phyloP scores from a whole-genome alignment of 768 basidiomycete genomes.

The Terana coerulea region DNA sequence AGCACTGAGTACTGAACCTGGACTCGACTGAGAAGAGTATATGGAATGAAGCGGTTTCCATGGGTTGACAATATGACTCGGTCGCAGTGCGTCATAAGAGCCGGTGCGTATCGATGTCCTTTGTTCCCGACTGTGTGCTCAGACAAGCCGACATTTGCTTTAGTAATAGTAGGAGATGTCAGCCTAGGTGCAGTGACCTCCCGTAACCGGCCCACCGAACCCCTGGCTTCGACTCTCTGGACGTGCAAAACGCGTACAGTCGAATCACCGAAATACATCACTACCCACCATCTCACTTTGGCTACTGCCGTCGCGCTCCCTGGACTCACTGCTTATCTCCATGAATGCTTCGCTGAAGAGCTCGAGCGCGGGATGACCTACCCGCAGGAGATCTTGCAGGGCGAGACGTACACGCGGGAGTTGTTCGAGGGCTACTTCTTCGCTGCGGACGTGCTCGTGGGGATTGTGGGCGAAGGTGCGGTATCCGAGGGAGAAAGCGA shows the following conservation, averaged over 20 bases:
- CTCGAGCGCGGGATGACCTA: constrained; percentile 78
- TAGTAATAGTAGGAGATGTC: too few species aligned
- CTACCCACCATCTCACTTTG: constrained; percentile 36
- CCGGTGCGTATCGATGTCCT: too few species aligned
- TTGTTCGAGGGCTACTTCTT: constrained; percentile 77
- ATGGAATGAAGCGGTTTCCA: too few species aligned
- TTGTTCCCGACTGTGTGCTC: too few species aligned
- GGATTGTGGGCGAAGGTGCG: constrained; percentile 34
- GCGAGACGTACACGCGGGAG: constrained; percentile 36
- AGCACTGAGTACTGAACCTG: too few species aligned
- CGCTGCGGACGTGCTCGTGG: constrained; percentile 71
- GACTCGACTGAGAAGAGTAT: too few species aligned
- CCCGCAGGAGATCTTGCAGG: constrained; percentile 69
- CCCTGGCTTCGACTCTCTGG: constrained; percentile 50
- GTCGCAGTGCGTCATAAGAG: too few species aligned
- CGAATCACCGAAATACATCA: constrained; percentile 17
- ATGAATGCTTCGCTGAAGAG: constrained; percentile 62
- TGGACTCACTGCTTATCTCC: constrained; percentile 60
- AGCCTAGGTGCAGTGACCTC: constrained; percentile 65
- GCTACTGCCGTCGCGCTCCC: constrained; percentile 27
- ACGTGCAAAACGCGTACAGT: constrained; percentile 26
- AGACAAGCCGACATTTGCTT: too few species aligned
- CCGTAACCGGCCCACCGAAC: constrained; percentile 20
- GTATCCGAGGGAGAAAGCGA: constrained; percentile 20
- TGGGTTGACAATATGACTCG: too few species aligned